Base-by-base conservation (phyloP, 305 asterid species). In the Galium porrigens region DNA sequence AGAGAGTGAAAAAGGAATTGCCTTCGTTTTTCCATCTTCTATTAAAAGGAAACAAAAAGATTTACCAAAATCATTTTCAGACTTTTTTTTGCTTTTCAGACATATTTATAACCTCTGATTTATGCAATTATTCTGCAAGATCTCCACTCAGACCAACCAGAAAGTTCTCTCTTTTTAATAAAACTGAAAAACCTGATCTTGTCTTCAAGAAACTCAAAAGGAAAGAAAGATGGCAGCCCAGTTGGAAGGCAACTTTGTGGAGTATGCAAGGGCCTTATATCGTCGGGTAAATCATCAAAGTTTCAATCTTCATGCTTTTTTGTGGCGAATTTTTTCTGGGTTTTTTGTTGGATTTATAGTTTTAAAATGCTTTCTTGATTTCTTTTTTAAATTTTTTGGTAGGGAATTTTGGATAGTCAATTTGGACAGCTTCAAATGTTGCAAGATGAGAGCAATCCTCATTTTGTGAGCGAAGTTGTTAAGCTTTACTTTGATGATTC, bases 391-490 rank as follows among this genome's bases (percentile, higher is more conserved):
- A 0, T 5, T 6, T 7, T 36, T 36, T 36, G 42, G 42, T 17
- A 87, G 95, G 87, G 89, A 14, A 73, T 87, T 75, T 78, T 87
- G 86, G 95, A 87, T 71, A 71, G 67, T 52, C 95, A 87, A 70
- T 87, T 85, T 77, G 73, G 79, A 65, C 88, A 87, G 81, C 82
- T 87, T 75, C 86, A 87, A 62, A 66, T 70, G 67, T 86, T 87
- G 72, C 86, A 84, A 81, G 95, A 87, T 79, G 95, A 85, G 69
- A 85, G 81, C 81, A 87, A 82, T 71, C 95, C 94, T 27, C 83
- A 78, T 49, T 87, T 87, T 69, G 95, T 87, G 33, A 63, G 73
- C 58, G 94, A 87, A 78, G 94, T 87, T 11, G 86, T 85, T n/a
- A 71, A 88, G 30, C 90, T 87, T n/a, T 87, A 83, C 80, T 84